Evolutionary conservation across 2,329 filamentous ascomycete genomes (phyloP).

Genomic region (Teratosphaeria gauchensis): DNA sequence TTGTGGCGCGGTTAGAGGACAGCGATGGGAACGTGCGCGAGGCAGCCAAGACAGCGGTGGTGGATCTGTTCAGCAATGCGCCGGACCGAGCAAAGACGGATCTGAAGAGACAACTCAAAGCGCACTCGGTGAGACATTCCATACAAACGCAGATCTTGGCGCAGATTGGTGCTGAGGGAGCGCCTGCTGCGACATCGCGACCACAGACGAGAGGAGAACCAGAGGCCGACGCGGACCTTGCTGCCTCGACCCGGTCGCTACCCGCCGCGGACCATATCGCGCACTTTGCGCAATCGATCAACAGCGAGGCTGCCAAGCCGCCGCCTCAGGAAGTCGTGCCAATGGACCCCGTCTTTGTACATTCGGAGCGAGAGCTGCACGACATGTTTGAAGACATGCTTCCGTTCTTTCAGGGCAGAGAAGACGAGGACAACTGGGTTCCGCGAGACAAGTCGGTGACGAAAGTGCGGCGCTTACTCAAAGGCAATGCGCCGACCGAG

Average conservation of each 20-base stretch:
- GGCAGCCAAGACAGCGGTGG: conserved; percentile 68
- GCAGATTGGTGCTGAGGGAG: conserved; percentile 49
- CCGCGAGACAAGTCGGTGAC: conserved; percentile 71
- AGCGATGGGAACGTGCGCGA: conserved; percentile 82
- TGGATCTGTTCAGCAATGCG: conserved; percentile 76
- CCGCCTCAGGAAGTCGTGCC: conserved; percentile 56
- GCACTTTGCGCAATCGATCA: conserved; percentile 34
- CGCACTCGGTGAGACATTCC: conserved; percentile 74
- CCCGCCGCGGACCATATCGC: conserved; percentile 33
- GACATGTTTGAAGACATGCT: conserved; percentile 77
- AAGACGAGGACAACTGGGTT: conserved; percentile 86
- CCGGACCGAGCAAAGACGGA: conserved; percentile 79
- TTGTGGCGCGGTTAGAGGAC: conserved; percentile 84
- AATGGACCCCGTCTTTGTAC: conserved; percentile 73
- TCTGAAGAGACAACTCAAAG: conserved; percentile 74
- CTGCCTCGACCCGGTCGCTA: conserved; percentile 34
- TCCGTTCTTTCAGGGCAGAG: conserved; percentile 71
- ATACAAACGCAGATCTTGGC: conserved; percentile 75
- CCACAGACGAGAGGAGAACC: conserved; percentile 15
- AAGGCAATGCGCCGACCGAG: conserved; percentile 73
- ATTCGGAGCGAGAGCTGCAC: conserved; percentile 78
- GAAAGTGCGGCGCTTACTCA: conserved; percentile 67
- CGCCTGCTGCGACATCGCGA: conserved; percentile 8
- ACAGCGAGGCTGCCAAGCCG: conserved; percentile 42
- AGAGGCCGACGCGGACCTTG: conserved; percentile 20